Conservation (phyloP, 257 asterid genomes). For the Solanum pennellii region DNA sequence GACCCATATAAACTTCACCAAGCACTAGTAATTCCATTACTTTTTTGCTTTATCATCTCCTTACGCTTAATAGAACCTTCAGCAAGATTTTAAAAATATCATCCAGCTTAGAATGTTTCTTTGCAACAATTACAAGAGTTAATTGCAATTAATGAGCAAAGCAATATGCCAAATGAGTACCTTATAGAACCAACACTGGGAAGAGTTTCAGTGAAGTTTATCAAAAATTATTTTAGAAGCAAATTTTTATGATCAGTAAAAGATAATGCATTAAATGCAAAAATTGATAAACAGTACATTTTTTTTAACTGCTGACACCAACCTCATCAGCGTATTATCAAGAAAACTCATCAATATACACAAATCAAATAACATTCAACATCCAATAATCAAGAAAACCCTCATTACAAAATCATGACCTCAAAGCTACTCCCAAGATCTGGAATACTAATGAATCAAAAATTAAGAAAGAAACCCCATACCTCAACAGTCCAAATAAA, state of each 20-base stretch:
- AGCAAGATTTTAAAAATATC: background rate
- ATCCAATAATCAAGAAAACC: background rate
- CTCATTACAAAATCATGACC: background rate
- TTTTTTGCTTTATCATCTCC: background rate
- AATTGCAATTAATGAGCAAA: background rate
- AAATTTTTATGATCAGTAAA: background rate
- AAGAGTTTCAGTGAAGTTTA: background rate
- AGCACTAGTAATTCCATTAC: background rate
- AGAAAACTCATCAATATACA: background rate
- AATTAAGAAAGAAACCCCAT: background rate
- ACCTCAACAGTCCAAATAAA: conserved; percentile 95
- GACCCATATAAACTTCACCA: background rate
- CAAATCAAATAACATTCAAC: background rate
- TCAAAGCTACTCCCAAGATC: conserved; percentile 2
- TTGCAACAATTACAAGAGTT: background rate
- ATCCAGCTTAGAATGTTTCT: background rate
- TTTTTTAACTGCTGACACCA: background rate
- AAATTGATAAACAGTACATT: background rate
- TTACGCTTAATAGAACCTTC: background rate
- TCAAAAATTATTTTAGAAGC: background rate
- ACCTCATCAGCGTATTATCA: background rate
- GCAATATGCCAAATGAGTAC: background rate
- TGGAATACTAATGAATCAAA: background rate
- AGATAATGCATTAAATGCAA: background rate
- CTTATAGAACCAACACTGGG: background rate